Evolutionary conservation across 2,329 filamentous ascomycete species (phyloP).

Genomic region (Talaromyces islandicus): DNA sequence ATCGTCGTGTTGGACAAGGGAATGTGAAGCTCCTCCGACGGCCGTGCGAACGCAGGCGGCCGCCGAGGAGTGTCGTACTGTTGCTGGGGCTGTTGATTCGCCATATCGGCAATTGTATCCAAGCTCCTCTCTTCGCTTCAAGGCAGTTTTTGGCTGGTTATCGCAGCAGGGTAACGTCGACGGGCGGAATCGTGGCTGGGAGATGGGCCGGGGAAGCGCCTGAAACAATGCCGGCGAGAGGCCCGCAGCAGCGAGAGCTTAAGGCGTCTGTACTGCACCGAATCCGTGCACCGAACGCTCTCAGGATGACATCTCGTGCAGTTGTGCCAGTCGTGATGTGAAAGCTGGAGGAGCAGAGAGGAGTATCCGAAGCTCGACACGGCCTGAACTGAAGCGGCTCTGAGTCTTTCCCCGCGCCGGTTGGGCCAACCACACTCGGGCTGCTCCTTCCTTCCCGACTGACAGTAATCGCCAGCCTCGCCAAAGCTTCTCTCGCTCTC

Average conservation of each 20-base stretch:
- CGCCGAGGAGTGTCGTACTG: conserved; percentile 48
- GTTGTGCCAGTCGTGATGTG: not conserved
- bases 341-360: not conserved
- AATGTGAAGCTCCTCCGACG: conserved; percentile 53
- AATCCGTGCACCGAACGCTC: conserved; percentile 24
- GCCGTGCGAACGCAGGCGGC: conserved; percentile 40
- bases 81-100: conserved; percentile 34
- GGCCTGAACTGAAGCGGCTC: not conserved
- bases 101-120: conserved; percentile 21
- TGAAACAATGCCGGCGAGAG: conserved; percentile 32
- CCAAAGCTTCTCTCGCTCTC: not conserved
- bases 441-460: not conserved
- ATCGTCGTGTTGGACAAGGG: conserved; percentile 34
- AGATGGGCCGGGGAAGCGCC: conserved; percentile 18
- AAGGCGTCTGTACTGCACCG: conserved; percentile 40
- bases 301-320: not conserved
- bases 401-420: not conserved
- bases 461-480: not conserved
- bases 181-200: not conserved
- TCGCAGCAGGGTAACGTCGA: not conserved
- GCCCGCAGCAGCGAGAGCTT: conserved; percentile 44
- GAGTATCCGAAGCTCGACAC: not conserved
- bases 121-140: not conserved
- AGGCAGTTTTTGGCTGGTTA: not conserved
- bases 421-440: not conserved